Evolutionary conservation across 2,329 filamentous ascomycete genomes (phyloP).

Genomic region (Aspergillus jensenii): DNA sequence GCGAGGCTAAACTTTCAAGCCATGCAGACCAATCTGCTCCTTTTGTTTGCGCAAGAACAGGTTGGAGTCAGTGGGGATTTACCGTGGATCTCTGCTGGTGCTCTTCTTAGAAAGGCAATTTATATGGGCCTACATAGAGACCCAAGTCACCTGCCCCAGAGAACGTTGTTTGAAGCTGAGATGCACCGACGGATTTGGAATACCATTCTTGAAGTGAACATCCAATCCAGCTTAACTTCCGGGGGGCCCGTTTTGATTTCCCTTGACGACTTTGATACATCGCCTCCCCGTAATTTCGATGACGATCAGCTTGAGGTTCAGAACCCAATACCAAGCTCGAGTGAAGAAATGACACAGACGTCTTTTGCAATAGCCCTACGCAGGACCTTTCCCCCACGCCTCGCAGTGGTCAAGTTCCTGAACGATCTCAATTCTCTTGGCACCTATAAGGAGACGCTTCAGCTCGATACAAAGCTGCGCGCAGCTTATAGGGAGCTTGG

Average conservation of each 20-base stretch:
- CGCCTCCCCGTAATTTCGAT: conserved; percentile 39
- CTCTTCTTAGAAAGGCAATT: conserved; percentile 40
- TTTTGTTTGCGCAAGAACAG: conserved; percentile 39
- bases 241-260: conserved; percentile 38
- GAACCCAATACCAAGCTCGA: conserved; percentile 26
- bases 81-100: conserved; percentile 40
- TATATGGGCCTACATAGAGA: conserved; percentile 44
- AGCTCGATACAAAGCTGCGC: conserved; percentile 45
- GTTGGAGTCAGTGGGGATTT: conserved; percentile 35
- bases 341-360: conserved; percentile 30
- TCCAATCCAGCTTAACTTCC: conserved; percentile 38
- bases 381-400: conserved; percentile 36
- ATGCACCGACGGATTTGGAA: conserved; percentile 33
- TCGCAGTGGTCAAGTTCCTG: conserved; percentile 32
- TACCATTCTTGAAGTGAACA: conserved; percentile 35
- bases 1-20: conserved; percentile 49
- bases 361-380: conserved; percentile 39
- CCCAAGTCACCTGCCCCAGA: conserved; percentile 30
- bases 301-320: conserved; percentile 37
- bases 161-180: conserved; percentile 20
- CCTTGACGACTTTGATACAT: conserved; percentile 37
- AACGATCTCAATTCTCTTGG: conserved; percentile 22
- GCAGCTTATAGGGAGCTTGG: conserved; percentile 44
- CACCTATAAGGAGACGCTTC: conserved; percentile 25
- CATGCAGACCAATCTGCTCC: conserved; percentile 48